Evolutionary conservation across 2,329 filamentous ascomycete species (phyloP), one percentile per base, ranked within the genome.

Genomic region (Microdochium trichocladiopsis): DNA sequence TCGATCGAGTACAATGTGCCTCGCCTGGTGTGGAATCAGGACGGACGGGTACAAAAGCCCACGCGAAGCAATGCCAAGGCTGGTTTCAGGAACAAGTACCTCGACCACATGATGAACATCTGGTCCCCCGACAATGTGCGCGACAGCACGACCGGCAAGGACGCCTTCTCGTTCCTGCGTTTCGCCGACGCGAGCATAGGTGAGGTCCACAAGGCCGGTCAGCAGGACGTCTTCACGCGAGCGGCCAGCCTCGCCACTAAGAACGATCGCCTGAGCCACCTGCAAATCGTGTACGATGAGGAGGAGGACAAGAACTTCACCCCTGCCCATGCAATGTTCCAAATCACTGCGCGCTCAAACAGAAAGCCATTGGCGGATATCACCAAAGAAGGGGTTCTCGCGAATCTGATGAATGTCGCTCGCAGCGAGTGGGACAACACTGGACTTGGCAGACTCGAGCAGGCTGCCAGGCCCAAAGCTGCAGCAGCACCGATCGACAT

Each of bases 401-500:
- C 76, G 52, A 84, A 79, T 49, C 75, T 99, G 18, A 83, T 95
- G 77, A 96, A 90, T 63, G 82, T 99, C 10, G 84, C 90, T 0
- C 78, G 78, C 36, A 67, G 76, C 51, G 72, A 77, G 0, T 93
- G 88, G 64, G 72, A 80, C 41, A 77, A 84, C 49, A 84, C 86
- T 21, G 90, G 92, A 1, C 79, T 96, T 25, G 76, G 83, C 50
- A 78, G 87, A 18, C 82, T 96, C 28, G 94, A 99, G 67, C 84
- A 89, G 55, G 90, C 90, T 55, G 88, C 84, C 48, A 78, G 86
- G 55, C 88, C 90, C n/a, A 78, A 79, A 14, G 91, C 88, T 2
- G 84, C 88, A 2, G 93, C 94, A 4, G 92, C 93, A 6, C 94
- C 94, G 0, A 85, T 97, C 54, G 84, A 92, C 57, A 78, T 97